Evolutionary conservation across 306 rosid genomes (phyloP).

Genomic region (Quercus rubra): DNA sequence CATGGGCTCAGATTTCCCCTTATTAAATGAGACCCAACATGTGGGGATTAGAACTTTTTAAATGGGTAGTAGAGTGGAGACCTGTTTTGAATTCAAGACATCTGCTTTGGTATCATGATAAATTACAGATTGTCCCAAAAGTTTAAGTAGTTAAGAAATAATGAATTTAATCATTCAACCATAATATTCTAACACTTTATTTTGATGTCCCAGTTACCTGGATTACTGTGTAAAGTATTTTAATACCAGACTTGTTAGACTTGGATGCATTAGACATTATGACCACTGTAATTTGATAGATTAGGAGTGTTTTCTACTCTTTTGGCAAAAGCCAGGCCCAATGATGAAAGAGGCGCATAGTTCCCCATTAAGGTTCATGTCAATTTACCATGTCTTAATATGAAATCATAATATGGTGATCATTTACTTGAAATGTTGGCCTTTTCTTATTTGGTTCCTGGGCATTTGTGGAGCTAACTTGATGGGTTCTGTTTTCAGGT

Average conservation of each 20-base stretch:
- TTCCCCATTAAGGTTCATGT: neutral
- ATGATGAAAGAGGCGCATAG: neutral
- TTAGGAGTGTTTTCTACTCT: neutral
- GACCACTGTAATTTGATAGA: neutral
- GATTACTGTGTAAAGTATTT: neutral
- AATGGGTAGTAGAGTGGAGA: no score
- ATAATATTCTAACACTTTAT: no score
- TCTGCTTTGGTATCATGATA: no score
- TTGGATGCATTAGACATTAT: neutral
- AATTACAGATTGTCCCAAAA: no score
- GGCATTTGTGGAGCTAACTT: constrained; percentile 13
- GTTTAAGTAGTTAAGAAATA: no score
- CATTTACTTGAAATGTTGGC: neutral
- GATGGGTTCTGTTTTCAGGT: constrained; percentile 46
- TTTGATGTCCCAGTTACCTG: neutral
- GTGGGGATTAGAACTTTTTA: no score
- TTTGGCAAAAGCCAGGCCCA: neutral
- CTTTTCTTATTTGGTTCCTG: constrained; percentile 6
- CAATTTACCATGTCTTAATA: neutral
- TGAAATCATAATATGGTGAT: neutral
- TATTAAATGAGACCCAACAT: no score
- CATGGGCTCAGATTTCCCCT: no score
- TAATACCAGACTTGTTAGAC: neutral
- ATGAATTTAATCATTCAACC: no score
- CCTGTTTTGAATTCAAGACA: no score